These are phyloP conservation scores for Chaetomium strumarium DNA, from an alignment of 2,329 filamentous ascomycete genomes.

Conservation along the genomic window DNA sequence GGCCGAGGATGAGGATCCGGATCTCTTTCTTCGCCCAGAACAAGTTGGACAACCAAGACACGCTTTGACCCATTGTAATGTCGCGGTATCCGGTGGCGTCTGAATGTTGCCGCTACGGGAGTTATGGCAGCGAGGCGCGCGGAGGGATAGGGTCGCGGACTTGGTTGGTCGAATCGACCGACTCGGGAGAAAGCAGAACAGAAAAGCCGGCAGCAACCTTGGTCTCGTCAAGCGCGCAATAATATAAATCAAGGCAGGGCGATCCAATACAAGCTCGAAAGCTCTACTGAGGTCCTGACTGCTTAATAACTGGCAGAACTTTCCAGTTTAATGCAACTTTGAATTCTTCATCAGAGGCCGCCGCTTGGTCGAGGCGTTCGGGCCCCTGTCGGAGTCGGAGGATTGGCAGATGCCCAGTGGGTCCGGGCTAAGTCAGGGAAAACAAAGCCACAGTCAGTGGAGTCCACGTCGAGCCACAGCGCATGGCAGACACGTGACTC, in stretches of 20 bases:
- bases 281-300: not conserved
- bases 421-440: not conserved
- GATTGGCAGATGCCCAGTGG: constrained; percentile 11
- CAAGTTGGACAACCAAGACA: constrained; percentile 67
- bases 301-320: constrained; percentile 7
- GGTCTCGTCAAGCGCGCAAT: constrained; percentile 1
- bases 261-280: not conserved
- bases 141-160: constrained; percentile 4
- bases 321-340: constrained; percentile 15
- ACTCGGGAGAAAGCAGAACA: not conserved
- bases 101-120: constrained; percentile 2
- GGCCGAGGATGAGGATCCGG: constrained; percentile 85
- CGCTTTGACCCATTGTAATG: constrained; percentile 54
- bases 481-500: constrained; percentile 20
- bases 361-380: constrained; percentile 8
- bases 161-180: constrained; percentile 4
- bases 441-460: too few relatives aligned
- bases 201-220: not conserved
- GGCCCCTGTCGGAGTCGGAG: constrained; percentile 1
- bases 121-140: not conserved
- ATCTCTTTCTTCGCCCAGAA: constrained; percentile 97
- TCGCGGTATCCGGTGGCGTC: constrained; percentile 7
- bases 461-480: constrained; percentile 10
- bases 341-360: constrained; percentile 14
- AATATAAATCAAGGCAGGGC: not conserved